Evolutionary conservation across 108 stramenopile genomes (phyloP), one percentile per base, ranked within the genome.

Genomic region (Nitzschia sp.): DNA sequence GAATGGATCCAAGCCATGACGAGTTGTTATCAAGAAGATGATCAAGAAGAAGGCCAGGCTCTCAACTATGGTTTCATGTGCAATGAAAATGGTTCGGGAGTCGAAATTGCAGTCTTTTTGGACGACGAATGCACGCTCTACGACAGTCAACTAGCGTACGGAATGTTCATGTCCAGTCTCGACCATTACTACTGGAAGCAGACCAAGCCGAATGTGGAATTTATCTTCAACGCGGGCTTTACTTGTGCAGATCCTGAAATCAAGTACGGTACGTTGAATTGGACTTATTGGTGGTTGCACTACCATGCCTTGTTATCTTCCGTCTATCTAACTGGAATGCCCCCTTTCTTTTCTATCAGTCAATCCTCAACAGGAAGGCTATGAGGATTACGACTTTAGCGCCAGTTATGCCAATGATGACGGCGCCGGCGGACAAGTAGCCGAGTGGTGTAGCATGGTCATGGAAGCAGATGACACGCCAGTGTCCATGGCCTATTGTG

Each of bases 121-220:
- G 85, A 88, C 54, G 65, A 83, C 17, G 68, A 81, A 1, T 88
- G 87, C 67, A 80, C 76, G 3, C 28, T 80, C 32, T 89, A 85
- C 54, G 47, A 56, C 0, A 32, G 33, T 8, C 54, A 70, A 35
- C 34, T 70, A 9, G 36, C 68, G 0, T 70, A 31, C 23, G 21
- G 17, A 5, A 34, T 47, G 17, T 28, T 59, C 58, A 70, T 70
- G 68, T 35, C 54, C 25, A 46, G 21, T 31, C 18, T 42, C 5
- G 53, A 54, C 21, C 21, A 17, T 54, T 17, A 54, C 53, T 19
- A 19, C n/a, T 54, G 53, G 53, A 19, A 11, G 6, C 11, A 18
- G 23, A 54, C 15, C 21, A 54, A 54, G 23, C 6, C 18, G 15
- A 54, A 24, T 24, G 23, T 54, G 6, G 15, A 54, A 24, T 54